Conservation (phyloP, 2,329 filamentous ascomycete species). For the Nakataea oryzae region DNA sequence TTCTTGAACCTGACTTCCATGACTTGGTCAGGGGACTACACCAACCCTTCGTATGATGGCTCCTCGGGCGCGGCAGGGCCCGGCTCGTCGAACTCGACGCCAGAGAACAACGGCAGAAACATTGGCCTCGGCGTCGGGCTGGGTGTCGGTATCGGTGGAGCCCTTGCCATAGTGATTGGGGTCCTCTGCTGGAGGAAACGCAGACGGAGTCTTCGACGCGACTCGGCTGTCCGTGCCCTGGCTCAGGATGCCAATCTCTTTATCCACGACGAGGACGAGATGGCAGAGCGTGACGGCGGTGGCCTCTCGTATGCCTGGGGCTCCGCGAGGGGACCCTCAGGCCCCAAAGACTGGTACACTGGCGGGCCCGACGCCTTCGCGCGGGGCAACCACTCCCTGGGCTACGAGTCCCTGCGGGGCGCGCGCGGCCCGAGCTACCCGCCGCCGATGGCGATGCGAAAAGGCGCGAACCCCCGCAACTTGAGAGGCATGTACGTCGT, state of each 20-base stretch:
- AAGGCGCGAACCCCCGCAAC: background rate
- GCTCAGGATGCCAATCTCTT: conserved; percentile 39
- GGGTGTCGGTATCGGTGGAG: conserved; percentile 48
- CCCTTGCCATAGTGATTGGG: conserved; percentile 27
- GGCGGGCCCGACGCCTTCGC: conserved; percentile 32
- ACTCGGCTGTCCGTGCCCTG: conserved; percentile 36
- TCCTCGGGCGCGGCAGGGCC: conserved; percentile 5
- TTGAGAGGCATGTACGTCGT: conserved; percentile 8
- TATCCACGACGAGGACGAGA: conserved; percentile 29
- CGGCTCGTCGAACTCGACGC: conserved; percentile 4
- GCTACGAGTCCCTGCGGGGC: conserved; percentile 38
- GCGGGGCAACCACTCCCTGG: conserved; percentile 28
- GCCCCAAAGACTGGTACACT: conserved; percentile 29
- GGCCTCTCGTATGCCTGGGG: conserved; percentile 20
- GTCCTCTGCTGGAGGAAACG: conserved; percentile 37
- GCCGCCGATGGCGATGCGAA: conserved; percentile 1
- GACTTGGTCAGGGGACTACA: conserved; percentile 40
- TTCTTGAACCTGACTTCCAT: conserved; percentile 50
- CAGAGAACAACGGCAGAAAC: conserved; percentile 21
- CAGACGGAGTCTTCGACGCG: conserved; percentile 25
- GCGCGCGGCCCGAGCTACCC: conserved; percentile 11
- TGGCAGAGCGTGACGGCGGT: conserved; percentile 29
- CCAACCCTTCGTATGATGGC: conserved; percentile 26
- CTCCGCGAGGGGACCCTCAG: conserved; percentile 6
- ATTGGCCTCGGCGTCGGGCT: conserved; percentile 55